These are phyloP conservation scores for Sporothrix sp. DNA, from an alignment of 2,329 filamentous ascomycete genomes.

Conservation along the genomic window DNA sequence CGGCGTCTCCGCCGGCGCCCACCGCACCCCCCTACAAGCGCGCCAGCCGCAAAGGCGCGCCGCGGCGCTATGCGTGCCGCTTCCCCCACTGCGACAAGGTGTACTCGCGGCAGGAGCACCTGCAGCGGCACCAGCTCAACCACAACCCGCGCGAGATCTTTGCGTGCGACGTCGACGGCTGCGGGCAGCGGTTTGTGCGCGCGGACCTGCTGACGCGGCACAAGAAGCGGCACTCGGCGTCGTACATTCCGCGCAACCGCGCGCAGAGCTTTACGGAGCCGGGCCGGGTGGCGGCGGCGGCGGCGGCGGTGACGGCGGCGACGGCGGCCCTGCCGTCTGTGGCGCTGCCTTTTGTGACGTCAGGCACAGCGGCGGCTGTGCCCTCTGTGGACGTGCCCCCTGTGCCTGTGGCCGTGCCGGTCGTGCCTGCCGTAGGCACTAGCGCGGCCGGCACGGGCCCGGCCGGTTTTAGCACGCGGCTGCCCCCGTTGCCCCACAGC, in stretches of 20 bases:
- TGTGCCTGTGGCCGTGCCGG: too few relatives aligned
- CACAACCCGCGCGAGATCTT: constrained; percentile 75
- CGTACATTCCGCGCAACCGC: constrained; percentile 41
- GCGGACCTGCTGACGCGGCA: constrained; percentile 65
- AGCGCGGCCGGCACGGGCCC: neutral
- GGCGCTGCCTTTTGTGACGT: too few relatives aligned
- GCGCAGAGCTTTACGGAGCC: constrained; percentile 37
- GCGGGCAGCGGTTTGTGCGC: constrained; percentile 67
- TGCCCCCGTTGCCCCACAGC: constrained; percentile 14
- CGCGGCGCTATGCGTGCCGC: constrained; percentile 50
- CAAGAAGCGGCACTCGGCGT: constrained; percentile 53
- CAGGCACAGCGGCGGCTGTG: too few relatives aligned
- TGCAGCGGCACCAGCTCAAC: constrained; percentile 74
- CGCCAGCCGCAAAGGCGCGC: constrained; percentile 41
- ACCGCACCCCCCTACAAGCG: constrained; percentile 33
- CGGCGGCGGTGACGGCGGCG: too few relatives aligned
- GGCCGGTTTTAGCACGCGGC: constrained; percentile 15
- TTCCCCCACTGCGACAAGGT: constrained; percentile 66
- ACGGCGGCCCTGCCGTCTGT: too few relatives aligned
- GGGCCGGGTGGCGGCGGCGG: too few relatives aligned
- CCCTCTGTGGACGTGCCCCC: too few relatives aligned
- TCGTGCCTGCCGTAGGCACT: constrained; percentile 10
- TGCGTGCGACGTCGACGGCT: constrained; percentile 64
- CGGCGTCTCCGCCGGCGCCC: too few relatives aligned
- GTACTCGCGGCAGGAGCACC: constrained; percentile 71